Percentiles rank a stretch among this genome's conserved stretches.
These are phyloP conservation scores for Aspergillus haitiensis DNA, from an alignment of 495 filamentous ascomycete genomes.

Conservation along the genomic window DNA sequence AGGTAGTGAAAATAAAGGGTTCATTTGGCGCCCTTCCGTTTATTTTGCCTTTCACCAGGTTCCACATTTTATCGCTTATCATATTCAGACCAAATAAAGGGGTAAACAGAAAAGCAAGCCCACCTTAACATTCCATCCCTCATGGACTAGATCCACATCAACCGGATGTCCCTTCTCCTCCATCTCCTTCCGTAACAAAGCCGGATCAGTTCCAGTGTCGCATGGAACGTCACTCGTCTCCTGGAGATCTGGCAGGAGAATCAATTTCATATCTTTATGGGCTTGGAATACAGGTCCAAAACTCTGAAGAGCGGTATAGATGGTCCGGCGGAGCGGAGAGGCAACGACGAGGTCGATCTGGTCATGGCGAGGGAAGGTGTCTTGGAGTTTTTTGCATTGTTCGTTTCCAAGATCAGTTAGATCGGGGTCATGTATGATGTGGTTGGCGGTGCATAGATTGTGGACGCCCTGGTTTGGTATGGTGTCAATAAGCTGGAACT, in stretches of 20 bases:
- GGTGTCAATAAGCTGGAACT: neutral
- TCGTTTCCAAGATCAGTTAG: slow-evolving; percentile 73
- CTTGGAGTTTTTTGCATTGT: slow-evolving; percentile 68
- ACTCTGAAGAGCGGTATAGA: slow-evolving; percentile 74
- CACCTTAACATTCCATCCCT: slow-evolving; percentile 73
- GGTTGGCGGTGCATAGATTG: slow-evolving; percentile 73
- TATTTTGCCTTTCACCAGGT: too few relatives aligned
- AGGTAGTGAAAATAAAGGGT: neutral
- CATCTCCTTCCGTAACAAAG: slow-evolving; percentile 63
- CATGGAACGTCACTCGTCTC: slow-evolving; percentile 76
- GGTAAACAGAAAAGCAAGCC: slow-evolving; percentile 11
- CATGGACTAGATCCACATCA: slow-evolving; percentile 58
- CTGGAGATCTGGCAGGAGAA: slow-evolving; percentile 77
- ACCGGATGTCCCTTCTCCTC: slow-evolving; percentile 53
- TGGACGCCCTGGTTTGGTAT: slow-evolving; percentile 65
- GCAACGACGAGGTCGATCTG: slow-evolving; percentile 71
- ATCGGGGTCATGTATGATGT: slow-evolving; percentile 70
- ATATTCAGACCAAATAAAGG: neutral
- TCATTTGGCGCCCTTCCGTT: neutral
- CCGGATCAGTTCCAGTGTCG: slow-evolving; percentile 67
- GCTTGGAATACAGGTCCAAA: slow-evolving; percentile 59
- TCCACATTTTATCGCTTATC: too few relatives aligned
- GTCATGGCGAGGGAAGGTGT: slow-evolving; percentile 62
- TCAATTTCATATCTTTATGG: slow-evolving; percentile 53
- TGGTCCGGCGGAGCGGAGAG: slow-evolving; percentile 80